phyloP scores from a whole-genome alignment of 2,329 filamentous ascomycete genomes.

The Coniochaeta prunicola region DNA sequence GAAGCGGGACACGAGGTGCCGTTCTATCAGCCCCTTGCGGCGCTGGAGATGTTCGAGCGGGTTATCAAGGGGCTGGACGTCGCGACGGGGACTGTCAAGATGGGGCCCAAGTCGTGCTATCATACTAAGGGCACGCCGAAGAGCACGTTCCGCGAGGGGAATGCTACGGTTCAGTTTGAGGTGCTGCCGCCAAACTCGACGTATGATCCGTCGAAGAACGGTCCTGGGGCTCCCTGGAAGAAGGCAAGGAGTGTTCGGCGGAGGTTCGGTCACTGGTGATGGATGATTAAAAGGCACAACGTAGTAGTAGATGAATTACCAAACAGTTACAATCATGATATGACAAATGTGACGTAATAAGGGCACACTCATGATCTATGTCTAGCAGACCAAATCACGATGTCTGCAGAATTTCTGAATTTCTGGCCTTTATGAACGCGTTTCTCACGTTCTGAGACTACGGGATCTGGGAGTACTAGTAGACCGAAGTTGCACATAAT shows the following conservation, averaged over 20 bases:
- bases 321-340: not conserved
- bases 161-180: conserved; percentile 24
- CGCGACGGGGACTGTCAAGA: conserved; percentile 31
- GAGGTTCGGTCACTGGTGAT: not conserved
- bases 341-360: not conserved
- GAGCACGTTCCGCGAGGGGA: conserved; percentile 38
- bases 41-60: conserved; percentile 41
- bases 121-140: conserved; percentile 27
- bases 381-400: too few species aligned
- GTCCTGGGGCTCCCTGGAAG: conserved; percentile 19
- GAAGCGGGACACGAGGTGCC: conserved; percentile 35
- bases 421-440: too few species aligned
- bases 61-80: conserved; percentile 40
- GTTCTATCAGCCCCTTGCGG: conserved; percentile 44
- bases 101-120: conserved; percentile 15
- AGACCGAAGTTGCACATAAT: too few species aligned
- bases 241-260: not conserved
- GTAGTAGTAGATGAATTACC: too few species aligned
- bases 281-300: not conserved
- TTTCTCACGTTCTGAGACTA: too few species aligned
- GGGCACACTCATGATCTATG: too few species aligned
- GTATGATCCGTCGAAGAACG: conserved; percentile 22
- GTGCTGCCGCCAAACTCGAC: conserved; percentile 21
- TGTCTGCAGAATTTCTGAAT: too few species aligned
- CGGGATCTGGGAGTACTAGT: too few species aligned